These are phyloP conservation scores for Euphorbia tirucalli DNA, from an alignment of 345 rosid species.

Conservation along the genomic window DNA sequence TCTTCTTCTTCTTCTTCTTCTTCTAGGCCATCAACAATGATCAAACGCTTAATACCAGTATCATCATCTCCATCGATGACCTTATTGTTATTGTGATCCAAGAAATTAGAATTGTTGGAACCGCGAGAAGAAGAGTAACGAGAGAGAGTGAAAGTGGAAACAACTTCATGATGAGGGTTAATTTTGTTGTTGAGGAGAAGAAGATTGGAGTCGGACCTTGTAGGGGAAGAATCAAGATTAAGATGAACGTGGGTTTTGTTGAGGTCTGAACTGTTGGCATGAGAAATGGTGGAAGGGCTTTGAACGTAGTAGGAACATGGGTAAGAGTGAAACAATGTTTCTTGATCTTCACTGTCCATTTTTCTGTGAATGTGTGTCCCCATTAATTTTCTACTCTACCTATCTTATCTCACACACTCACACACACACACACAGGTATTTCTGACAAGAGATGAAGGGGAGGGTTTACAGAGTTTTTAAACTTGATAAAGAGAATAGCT, in stretches of 20 bases:
- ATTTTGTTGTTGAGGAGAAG: constrained; percentile 15
- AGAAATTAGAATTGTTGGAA: constrained; percentile 39
- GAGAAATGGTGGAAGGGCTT: constrained; percentile 70
- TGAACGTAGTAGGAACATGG: constrained; percentile 65
- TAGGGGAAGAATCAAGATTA: constrained; percentile 35
- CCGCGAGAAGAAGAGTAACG: constrained; percentile 54
- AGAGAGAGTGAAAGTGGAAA: constrained; percentile 37
- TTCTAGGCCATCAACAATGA: constrained; percentile 33
- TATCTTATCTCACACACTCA: neutral
- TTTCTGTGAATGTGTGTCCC: constrained; percentile 11
- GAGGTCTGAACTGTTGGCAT: constrained; percentile 41
- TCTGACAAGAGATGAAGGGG: neutral
- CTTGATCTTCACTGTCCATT: constrained; percentile 50
- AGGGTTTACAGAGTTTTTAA: neutral
- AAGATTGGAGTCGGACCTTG: constrained; percentile 29
- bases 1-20: constrained; percentile 12
- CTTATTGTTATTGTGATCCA: constrained; percentile 38
- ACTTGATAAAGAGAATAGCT: neutral
- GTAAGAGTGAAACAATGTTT: constrained; percentile 34
- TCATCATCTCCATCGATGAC: constrained; percentile 3
- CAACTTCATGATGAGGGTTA: constrained; percentile 24
- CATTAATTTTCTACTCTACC: neutral
- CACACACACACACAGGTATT: constrained; percentile 8
- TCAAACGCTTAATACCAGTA: constrained; percentile 38
- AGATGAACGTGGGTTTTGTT: constrained; percentile 20